Percentiles rank a stretch among this genome's conserved stretches.
Evolutionary conservation across 2,329 filamentous ascomycete genomes (phyloP).

Genomic region (Aquanectria penicillioides): DNA sequence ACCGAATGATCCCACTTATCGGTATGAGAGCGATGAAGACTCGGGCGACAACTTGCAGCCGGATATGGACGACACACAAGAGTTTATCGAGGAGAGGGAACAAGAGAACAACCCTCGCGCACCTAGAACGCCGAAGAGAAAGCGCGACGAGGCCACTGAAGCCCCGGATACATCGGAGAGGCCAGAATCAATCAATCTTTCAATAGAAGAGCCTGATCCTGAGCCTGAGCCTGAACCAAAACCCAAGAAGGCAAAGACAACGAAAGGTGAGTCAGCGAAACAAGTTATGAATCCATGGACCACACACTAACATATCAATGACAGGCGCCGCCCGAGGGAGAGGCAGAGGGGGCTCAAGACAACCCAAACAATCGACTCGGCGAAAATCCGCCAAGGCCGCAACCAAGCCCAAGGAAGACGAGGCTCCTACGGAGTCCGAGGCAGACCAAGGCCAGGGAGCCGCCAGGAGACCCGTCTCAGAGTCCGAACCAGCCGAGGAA

Average conservation of each 20-base stretch:
- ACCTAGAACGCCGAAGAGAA: not conserved
- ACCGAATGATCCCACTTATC: constrained; percentile 31
- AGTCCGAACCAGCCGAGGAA: too few relatives aligned
- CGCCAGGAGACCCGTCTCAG: too few relatives aligned
- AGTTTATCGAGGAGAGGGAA: not conserved
- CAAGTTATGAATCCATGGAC: too few relatives aligned
- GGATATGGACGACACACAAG: constrained; percentile 29
- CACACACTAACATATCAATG: too few relatives aligned
- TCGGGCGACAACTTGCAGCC: constrained; percentile 33
- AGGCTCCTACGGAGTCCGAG: too few relatives aligned
- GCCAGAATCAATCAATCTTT: not conserved
- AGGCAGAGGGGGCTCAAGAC: too few relatives aligned
- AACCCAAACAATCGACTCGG: too few relatives aligned
- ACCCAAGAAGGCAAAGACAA: not conserved
- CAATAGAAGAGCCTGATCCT: not conserved
- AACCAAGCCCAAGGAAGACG: too few relatives aligned
- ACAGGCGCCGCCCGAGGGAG: too few relatives aligned
- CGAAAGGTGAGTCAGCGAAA: not conserved
- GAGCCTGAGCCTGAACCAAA: not conserved
- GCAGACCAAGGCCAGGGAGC: too few relatives aligned
- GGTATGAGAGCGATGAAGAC: constrained; percentile 29
- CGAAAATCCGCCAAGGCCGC: too few relatives aligned
- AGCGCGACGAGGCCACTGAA: not conserved
- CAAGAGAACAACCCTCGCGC: not conserved
- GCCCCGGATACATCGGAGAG: too few relatives aligned